Evolutionary conservation across 768 basidiomycete species (phyloP).

Genomic region (Sarcomyxa edulis): DNA sequence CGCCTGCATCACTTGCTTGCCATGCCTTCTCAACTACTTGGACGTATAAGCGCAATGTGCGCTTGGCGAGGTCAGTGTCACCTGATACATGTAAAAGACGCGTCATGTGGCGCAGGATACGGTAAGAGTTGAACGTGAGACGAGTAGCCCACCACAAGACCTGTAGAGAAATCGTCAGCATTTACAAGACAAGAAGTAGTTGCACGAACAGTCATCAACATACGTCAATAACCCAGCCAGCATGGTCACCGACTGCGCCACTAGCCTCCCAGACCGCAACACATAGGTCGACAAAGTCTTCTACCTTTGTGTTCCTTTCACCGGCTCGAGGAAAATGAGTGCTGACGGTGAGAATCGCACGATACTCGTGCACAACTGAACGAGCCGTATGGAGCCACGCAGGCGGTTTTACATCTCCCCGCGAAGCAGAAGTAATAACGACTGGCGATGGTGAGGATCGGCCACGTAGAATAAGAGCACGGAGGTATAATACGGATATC

Average conservation of each 20-base stretch:
- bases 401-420: conserved; percentile 26
- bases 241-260: conserved; percentile 55
- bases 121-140: conserved; percentile 89
- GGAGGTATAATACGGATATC: conserved; percentile 65
- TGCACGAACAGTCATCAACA: conserved; percentile 22
- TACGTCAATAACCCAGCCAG: conserved; percentile 81
- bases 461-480: conserved; percentile 59
- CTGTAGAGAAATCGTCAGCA: conserved; percentile 27
- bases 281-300: conserved; percentile 77
- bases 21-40: conserved; percentile 82
- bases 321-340: conserved; percentile 83
- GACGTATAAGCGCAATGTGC: conserved; percentile 76
- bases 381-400: conserved; percentile 64
- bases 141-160: conserved; percentile 93
- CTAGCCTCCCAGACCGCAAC: conserved; percentile 79
- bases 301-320: conserved; percentile 70
- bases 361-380: conserved; percentile 67
- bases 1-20: conserved; percentile 45
- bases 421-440: conserved; percentile 7
- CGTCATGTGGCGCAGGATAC: conserved; percentile 80
- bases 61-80: conserved; percentile 58
- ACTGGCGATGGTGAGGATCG: conserved; percentile 14
- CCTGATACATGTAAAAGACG: conserved; percentile 62
- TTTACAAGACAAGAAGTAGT: too few relatives aligned
- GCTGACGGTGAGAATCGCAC: conserved; percentile 57